Base-by-base conservation (phyloP, 2,329 filamentous ascomycete species). In the Aureobasidium sp. region DNA sequence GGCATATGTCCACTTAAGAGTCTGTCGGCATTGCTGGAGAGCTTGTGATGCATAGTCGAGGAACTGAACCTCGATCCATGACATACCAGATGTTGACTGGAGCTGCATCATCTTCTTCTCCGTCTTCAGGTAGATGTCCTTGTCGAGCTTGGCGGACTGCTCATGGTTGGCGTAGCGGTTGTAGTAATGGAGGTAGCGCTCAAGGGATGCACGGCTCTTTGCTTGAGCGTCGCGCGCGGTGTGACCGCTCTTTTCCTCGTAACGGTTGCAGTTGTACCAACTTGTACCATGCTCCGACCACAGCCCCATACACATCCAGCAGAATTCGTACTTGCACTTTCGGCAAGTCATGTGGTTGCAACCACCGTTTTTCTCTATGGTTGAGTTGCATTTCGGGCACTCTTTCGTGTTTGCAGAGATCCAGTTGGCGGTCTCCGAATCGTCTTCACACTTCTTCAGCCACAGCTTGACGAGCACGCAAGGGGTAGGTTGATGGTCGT, bases 281-380 rank as follows among this genome's bases (percentile, higher is more conserved):
- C 91, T 96, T 3, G 93, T 99, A 66, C 94, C 94, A 73, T 99
- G 94, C 76, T 99, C 94, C 0, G 91, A 95, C 94, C 94, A 99
- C 0, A 96, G 80, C 0, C 94, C 94, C 94, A 99, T 99, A 72
- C 94, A 99, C 89, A 99, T 97, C 94, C 94, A 99, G 78, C 94
- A 99, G 71, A 99, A 97, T 71, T 97, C 92, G 71, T 97, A 87
- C 71, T 91, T 91, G 79, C 92, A 97, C 75, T 97, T 97, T 62
- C 92, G 82, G 73, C 92, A 97, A 0, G 92, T 97, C 92, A 97
- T 97, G 75, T 97, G 92, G 77, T 97, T 97, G 79, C 92, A 97
- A 3, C 92, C 92, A 58, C 92, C 92, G 67, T 99, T 99, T 84
- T 99, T 99, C 77, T 99, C 94, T 48, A 99, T 99, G 0, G 94